Evolutionary conservation across 441 rosid genomes (phyloP), one percentile per base, ranked within the genome.

Genomic region (Euphorbia celastroides): DNA sequence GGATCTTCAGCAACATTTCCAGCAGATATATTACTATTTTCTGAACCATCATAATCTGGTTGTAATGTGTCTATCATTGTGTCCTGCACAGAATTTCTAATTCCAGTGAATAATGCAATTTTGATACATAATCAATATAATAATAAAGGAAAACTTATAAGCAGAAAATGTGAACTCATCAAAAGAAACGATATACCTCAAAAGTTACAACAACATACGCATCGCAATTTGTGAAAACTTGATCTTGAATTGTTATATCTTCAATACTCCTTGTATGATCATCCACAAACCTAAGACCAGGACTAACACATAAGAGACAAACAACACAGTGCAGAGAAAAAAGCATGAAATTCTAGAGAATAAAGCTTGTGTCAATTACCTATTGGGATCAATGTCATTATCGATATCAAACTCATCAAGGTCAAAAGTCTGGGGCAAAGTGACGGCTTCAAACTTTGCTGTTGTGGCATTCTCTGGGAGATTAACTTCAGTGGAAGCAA

Each of bases 221-320:
- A 76, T 89, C 87, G 58, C 70, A 5, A 8, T 76, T 84, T 19
- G 72, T 60, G 41, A 88, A 93, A 74, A 84, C 78, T 77, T 91
- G 97, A 80, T 89, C 96, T 81, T 77, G 59, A 56, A 89, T 88
- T 30, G 96, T 89, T 56, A 93, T 93, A 28, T 85, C 96, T 65
- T 90, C 95, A 0, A 25, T 74, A 70, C 73, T 81, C 66, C 77
- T 67, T 25, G 55, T 76, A 82, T 87, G 85, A 74, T 58, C 66
- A 78, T 88, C 86, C 8, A 74, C 78, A 30, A 71, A 79, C 77
- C 90, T 83, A 77, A 20, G 5, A 71, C 57, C 31, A 70, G 52
- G 73, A 64, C 42, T 19, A 42, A 9, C 13, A 0, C 32, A 50
- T 63, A 30, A 57, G 32, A 34, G n/a, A 27, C 25, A 20, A 28